These are phyloP conservation scores for Ilyonectria destructans DNA, from an alignment of 2,329 filamentous ascomycete genomes.

Conservation along the genomic window DNA sequence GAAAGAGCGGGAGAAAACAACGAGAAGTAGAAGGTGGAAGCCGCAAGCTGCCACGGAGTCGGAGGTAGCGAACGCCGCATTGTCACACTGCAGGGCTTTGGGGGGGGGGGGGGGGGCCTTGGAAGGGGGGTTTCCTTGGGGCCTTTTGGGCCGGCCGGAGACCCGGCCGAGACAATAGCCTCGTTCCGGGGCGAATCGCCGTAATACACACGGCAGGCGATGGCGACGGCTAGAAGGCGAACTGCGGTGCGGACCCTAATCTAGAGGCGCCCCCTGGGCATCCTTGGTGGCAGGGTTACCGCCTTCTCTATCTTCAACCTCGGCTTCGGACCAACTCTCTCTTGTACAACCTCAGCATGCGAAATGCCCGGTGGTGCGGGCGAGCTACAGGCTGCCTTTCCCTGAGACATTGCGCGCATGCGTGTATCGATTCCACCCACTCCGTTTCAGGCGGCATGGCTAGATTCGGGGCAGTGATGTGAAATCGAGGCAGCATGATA, in stretches of 20 bases:
- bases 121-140: background rate
- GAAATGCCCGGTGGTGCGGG: background rate
- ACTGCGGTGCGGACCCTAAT: conserved; percentile 3
- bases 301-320: background rate
- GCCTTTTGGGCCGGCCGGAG: conserved; percentile 27
- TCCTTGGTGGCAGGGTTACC: conserved; percentile 16
- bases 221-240: background rate
- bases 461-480: conserved; percentile 21
- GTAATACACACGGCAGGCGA: conserved; percentile 22
- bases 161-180: conserved; percentile 40
- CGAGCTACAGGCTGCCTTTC: background rate
- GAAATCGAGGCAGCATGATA: conserved; percentile 27
- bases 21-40: conserved; percentile 1
- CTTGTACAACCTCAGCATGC: background rate
- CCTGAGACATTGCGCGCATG: conserved; percentile 16
- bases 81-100: conserved; percentile 10
- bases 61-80: conserved; percentile 1
- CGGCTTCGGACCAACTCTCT: background rate
- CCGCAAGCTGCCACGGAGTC: conserved; percentile 16
- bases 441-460: conserved; percentile 19
- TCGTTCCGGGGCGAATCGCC: conserved; percentile 32
- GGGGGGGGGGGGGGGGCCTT: background rate
- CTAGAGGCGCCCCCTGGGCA: background rate
- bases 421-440: conserved; percentile 9
- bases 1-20: conserved; percentile 30